Base-by-base conservation (phyloP, 164 flowering plant genomes). In the Akebia trifoliata region DNA sequence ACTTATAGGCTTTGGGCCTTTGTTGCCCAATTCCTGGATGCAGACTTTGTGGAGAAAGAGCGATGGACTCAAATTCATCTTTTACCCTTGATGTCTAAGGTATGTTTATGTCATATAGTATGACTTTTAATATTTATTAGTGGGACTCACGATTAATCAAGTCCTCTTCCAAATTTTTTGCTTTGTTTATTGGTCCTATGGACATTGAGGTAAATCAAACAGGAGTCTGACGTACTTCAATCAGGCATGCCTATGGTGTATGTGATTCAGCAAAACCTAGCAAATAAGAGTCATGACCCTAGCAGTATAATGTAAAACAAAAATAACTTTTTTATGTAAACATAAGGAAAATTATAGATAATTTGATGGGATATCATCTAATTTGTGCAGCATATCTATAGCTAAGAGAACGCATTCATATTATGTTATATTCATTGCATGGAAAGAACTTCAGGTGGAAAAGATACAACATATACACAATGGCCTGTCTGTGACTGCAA, bases 41-140 rank as follows among this genome's bases (percentile, higher is more conserved):
- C 98, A 26, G 98, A 92, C 49, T 92, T 83, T 71, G 90, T 89
- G 38, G 98, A 92, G 78, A 92, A 92, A 64, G 98, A 84, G 64
- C 48, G 82, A 35, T 89, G 96, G 96, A 85, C 96, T 76, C 87
- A 86, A 57, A 79, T 78, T 17, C 81, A 87, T 49, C 84, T 92
- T 40, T 17, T 8, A 40, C 44, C 17, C 6, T 9, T 8, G 17
- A n/a, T 42, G 17, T n/a, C 22, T 4, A 20, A 42, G 1, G 9
- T 18, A 18, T 20, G 0, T 15, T 18, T 38, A 3, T 38, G n/a
- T 18, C 17, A 42, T 18, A 42, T n/a, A n/a, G n/a, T n/a, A n/a
- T n/a, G 20, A 6, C 1, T 4, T 18, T 42, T 4, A 1, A 7
- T 42, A 21, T 42, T 42, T 15, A 42, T 42, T 24, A 42, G 24